Conservation (phyloP, 768 basidiomycete species). For the Suillus variegatus region DNA sequence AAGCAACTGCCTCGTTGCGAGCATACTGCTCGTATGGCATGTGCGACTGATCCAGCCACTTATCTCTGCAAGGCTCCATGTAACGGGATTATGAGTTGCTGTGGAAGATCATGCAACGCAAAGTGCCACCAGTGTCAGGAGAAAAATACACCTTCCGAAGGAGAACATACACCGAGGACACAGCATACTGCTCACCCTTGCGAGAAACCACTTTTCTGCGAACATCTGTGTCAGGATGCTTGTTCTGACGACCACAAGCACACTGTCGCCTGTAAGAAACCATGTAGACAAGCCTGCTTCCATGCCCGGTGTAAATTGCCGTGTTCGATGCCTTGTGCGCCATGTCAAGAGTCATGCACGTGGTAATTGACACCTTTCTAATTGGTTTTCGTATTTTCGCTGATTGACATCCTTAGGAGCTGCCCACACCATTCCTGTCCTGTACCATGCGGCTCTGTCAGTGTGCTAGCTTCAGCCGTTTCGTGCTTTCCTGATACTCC, state of each 20-base stretch:
- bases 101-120: constrained; percentile 49
- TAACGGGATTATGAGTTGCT: constrained; percentile 49
- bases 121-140: constrained; percentile 52
- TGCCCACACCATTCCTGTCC: constrained; percentile 59
- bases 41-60: constrained; percentile 43
- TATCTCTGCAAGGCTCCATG: constrained; percentile 46
- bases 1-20: constrained; percentile 55
- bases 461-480: constrained; percentile 23
- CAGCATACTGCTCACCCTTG: constrained; percentile 51
- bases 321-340: constrained; percentile 58
- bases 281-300: constrained; percentile 54
- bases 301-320: constrained; percentile 50
- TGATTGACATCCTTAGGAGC: constrained; percentile 33
- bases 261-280: constrained; percentile 42
- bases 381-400: neutral
- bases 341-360: constrained; percentile 61
- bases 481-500: constrained; percentile 1
- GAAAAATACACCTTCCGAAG: constrained; percentile 5
- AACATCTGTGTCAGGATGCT: constrained; percentile 47
- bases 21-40: constrained; percentile 48
- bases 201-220: constrained; percentile 53
- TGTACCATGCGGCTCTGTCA: constrained; percentile 68
- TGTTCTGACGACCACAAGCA: constrained; percentile 57
- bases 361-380: constrained; percentile 39
- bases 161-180: constrained; percentile 18